phyloP scores from a whole-genome alignment of 2,329 filamentous ascomycete genomes.

The Neofusicoccum umdonicola region DNA sequence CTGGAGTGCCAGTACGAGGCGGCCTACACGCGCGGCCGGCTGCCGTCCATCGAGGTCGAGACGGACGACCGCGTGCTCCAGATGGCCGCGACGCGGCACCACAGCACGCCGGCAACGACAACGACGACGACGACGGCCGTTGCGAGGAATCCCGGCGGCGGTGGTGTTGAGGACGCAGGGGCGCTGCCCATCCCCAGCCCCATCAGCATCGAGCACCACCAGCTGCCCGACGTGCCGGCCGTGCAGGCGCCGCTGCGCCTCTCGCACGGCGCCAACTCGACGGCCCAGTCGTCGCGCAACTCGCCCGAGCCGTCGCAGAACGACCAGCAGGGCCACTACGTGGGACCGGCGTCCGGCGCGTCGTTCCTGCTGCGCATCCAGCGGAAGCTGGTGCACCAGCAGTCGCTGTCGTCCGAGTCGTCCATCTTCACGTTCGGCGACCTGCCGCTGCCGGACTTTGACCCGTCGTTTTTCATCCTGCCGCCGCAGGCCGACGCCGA shows the following conservation, averaged over 20 bases:
- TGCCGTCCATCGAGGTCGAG: slow-evolving; percentile 41
- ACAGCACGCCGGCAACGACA: background rate
- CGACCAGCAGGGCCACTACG: slow-evolving; percentile 49
- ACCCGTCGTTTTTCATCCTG: slow-evolving; percentile 23
- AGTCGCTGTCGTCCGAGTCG: slow-evolving; percentile 36
- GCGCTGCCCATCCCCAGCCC: background rate
- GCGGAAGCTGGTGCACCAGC: slow-evolving; percentile 45
- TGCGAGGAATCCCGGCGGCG: background rate
- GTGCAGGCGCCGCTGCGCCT: background rate
- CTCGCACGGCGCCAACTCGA: background rate
- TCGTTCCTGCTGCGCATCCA: slow-evolving; percentile 53
- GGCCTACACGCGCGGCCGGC: slow-evolving; percentile 48
- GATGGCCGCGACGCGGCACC: background rate
- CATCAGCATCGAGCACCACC: slow-evolving; percentile 9
- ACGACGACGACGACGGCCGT: background rate
- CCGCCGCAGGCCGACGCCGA: slow-evolving; percentile 42
- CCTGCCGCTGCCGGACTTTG: slow-evolving; percentile 47
- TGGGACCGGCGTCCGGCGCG: slow-evolving; percentile 48
- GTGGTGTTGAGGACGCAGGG: too few species aligned
- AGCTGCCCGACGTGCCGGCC: background rate
- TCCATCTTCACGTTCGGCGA: slow-evolving; percentile 54
- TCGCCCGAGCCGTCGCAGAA: slow-evolving; percentile 49
- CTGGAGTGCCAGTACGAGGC: slow-evolving; percentile 50
- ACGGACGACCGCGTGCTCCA: slow-evolving; percentile 20
- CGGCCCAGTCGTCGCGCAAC: slow-evolving; percentile 32